Percentiles rank a stretch among this genome's conserved stretches.
phyloP scores from a whole-genome alignment of 2,329 filamentous ascomycete genomes.

The Xylariaceae sp. region DNA sequence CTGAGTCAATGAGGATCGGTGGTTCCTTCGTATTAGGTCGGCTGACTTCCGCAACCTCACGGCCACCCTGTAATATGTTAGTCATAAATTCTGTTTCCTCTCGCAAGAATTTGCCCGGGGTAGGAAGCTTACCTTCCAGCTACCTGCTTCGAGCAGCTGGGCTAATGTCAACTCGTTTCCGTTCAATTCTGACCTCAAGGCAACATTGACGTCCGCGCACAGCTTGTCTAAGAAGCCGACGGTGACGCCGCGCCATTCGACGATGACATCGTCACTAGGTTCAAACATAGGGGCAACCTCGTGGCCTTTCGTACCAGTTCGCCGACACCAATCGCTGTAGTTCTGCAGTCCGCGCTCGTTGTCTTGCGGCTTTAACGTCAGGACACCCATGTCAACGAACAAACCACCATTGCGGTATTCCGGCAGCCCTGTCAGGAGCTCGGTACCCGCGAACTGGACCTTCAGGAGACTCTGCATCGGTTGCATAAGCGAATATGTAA shows the following conservation, averaged over 20 bases:
- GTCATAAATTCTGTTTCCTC: slow-evolving; percentile 19
- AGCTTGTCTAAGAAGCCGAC: slow-evolving; percentile 73
- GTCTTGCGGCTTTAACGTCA: slow-evolving; percentile 72
- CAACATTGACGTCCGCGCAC: slow-evolving; percentile 62
- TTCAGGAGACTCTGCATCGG: slow-evolving; percentile 80
- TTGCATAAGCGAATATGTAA: slow-evolving; percentile 90
- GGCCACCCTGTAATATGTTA: slow-evolving; percentile 62
- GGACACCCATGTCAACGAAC: slow-evolving; percentile 77
- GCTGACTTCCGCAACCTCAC: slow-evolving; percentile 93
- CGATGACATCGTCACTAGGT: slow-evolving; percentile 72
- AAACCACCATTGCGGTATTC: slow-evolving; percentile 92
- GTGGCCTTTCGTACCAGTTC: slow-evolving; percentile 60
- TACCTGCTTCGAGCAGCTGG: slow-evolving; percentile 91
- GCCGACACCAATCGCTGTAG: slow-evolving; percentile 68
- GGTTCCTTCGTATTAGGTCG: slow-evolving; percentile 95
- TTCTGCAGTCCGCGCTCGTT: slow-evolving; percentile 67
- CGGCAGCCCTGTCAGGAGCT: slow-evolving; percentile 81
- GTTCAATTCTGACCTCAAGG: slow-evolving; percentile 60
- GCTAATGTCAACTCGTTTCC: slow-evolving; percentile 74
- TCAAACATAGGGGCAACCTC: slow-evolving; percentile 70
- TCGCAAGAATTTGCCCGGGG: no score
- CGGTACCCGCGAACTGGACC: slow-evolving; percentile 76
- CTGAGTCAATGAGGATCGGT: slow-evolving; percentile 92
- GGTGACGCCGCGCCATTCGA: slow-evolving; percentile 75
- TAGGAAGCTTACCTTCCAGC: slow-evolving; percentile 73